Evolutionary conservation across 306 rosid species (phyloP).

Genomic region (Glycyrrhiza uralensis): DNA sequence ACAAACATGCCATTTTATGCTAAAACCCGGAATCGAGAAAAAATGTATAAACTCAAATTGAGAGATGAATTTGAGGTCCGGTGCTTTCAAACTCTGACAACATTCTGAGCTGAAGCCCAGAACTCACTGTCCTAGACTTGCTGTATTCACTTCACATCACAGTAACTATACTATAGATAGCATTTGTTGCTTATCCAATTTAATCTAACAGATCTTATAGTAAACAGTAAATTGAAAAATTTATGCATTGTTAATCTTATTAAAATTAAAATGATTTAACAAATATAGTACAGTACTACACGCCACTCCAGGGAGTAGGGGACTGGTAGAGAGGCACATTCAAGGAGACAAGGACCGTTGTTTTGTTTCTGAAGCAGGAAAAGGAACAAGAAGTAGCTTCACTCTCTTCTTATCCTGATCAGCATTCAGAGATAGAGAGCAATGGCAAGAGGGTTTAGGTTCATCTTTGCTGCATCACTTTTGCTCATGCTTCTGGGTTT

Average conservation of each 20-base stretch:
- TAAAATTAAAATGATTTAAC: neutral
- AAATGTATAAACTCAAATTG: slow-evolving; percentile 28
- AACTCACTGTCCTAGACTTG: neutral
- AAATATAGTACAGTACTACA: neutral
- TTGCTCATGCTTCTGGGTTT: slow-evolving; percentile 65
- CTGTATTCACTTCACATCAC: neutral
- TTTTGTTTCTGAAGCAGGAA: slow-evolving; percentile 25
- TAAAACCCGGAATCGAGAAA: slow-evolving; percentile 50
- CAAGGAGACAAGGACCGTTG: slow-evolving; percentile 46
- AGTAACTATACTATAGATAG: neutral
- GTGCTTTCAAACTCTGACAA: slow-evolving; percentile 29
- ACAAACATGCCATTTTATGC: slow-evolving; percentile 35
- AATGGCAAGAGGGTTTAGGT: slow-evolving; percentile 47
- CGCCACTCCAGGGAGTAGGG: too few relatives aligned
- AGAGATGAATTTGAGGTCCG: slow-evolving; percentile 46
- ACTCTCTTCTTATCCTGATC: neutral
- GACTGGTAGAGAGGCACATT: neutral
- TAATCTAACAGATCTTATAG: neutral
- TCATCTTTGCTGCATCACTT: slow-evolving; percentile 45
- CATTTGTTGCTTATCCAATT: neutral
- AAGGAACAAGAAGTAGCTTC: neutral
- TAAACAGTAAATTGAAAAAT: too few relatives aligned
- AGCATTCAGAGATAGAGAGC: neutral
- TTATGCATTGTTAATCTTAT: too few relatives aligned
- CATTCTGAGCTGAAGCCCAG: neutral